phyloP scores from a whole-genome alignment of 164 flowering plant genomes.

The Santalum album region DNA sequence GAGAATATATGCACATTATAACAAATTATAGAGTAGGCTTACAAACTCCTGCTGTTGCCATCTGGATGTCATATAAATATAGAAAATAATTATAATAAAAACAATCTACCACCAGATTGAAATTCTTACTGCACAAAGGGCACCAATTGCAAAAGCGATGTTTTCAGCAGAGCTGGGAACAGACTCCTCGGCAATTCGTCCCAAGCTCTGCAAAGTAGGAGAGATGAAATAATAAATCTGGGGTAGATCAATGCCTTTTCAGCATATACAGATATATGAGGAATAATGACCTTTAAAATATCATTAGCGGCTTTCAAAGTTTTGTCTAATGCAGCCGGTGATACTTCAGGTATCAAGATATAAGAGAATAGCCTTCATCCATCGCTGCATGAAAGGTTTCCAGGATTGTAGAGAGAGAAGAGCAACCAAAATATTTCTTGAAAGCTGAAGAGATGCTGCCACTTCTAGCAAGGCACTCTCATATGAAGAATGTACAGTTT shows the following conservation, averaged over 20 bases:
- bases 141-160: constrained; percentile 74
- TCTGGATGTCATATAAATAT: not conserved
- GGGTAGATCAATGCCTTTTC: not conserved
- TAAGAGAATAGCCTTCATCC: constrained; percentile 49
- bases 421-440: constrained; percentile 73
- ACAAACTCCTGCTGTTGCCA: not conserved
- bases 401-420: constrained; percentile 81
- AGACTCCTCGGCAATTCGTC: constrained; percentile 55
- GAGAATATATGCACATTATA: too few relatives aligned
- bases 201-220: constrained; percentile 39
- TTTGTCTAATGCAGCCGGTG: constrained; percentile 30
- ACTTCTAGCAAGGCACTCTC: constrained; percentile 53
- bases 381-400: constrained; percentile 76
- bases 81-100: not conserved
- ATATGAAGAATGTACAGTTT: constrained; percentile 37
- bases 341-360: constrained; percentile 31
- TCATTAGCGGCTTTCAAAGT: constrained; percentile 59
- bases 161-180: constrained; percentile 87
- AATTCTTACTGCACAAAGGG: constrained; percentile 63
- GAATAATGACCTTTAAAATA: constrained; percentile 58
- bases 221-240: constrained; percentile 4
- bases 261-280: not conserved
- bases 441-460: constrained; percentile 68
- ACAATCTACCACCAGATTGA: not conserved
- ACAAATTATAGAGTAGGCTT: too few relatives aligned